Conservation (phyloP, 1,284 basidiomycete species). For the Phellinidium pouzarii region DNA sequence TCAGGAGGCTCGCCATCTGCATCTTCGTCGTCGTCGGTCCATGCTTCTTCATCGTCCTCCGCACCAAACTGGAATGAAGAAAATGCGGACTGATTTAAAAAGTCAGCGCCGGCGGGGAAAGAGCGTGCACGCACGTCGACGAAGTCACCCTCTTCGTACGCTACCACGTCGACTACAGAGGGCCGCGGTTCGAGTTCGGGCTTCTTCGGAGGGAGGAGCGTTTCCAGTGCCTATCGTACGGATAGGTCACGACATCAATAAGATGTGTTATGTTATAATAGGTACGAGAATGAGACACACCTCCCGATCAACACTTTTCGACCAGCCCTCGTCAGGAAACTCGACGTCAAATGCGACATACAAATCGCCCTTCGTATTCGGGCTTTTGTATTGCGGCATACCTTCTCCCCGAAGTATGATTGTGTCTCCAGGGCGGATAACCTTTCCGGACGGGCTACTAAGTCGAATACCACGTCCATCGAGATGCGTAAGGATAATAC, state of each 20-base stretch:
- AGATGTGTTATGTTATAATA: neutral
- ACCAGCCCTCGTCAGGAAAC: slow-evolving; percentile 74
- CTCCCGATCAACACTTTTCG: slow-evolving; percentile 49
- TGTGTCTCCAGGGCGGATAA: slow-evolving; percentile 67
- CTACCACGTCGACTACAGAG: slow-evolving; percentile 61
- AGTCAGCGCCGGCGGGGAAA: slow-evolving; percentile 57
- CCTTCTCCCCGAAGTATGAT: slow-evolving; percentile 78
- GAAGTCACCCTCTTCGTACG: slow-evolving; percentile 70
- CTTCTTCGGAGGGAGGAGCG: slow-evolving; percentile 71
- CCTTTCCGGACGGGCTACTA: slow-evolving; percentile 63
- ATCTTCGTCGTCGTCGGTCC: slow-evolving; percentile 60
- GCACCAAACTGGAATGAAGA: slow-evolving; percentile 50
- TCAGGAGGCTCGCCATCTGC: slow-evolving; percentile 65
- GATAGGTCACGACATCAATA: neutral
- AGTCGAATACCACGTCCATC: slow-evolving; percentile 85
- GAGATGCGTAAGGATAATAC: slow-evolving; percentile 81
- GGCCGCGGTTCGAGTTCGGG: slow-evolving; percentile 63
- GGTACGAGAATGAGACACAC: slow-evolving; percentile 33
- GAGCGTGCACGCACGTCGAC: slow-evolving; percentile 71
- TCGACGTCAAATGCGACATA: slow-evolving; percentile 79
- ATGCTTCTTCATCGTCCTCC: slow-evolving; percentile 38
- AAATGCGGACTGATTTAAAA: slow-evolving; percentile 66
- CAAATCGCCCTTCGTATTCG: slow-evolving; percentile 71
- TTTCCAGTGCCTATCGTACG: slow-evolving; percentile 46
- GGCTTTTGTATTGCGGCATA: slow-evolving; percentile 71